These are phyloP conservation scores for Podaxis sp. DNA, from an alignment of 768 basidiomycete species.

Conservation along the genomic window DNA sequence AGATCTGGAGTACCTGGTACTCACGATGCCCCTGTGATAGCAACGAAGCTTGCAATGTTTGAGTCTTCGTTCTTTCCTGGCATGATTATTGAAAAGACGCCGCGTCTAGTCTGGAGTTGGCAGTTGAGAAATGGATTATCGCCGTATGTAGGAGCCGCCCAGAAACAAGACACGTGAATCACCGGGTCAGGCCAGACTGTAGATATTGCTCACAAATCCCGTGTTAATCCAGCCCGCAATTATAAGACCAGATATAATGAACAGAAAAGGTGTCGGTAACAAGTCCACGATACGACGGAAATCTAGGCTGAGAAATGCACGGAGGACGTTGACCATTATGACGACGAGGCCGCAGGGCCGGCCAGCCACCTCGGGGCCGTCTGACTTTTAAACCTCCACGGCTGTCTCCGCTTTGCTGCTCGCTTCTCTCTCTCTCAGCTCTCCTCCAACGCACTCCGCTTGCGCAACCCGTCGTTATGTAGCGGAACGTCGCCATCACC, in stretches of 20 bases:
- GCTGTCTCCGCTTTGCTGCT: slow-evolving; percentile 1
- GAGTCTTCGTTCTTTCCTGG: slow-evolving; percentile 48
- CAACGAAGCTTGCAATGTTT: slow-evolving; percentile 57
- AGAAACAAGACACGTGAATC: slow-evolving; percentile 13
- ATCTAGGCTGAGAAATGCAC: not conserved
- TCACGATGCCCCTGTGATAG: slow-evolving; percentile 71
- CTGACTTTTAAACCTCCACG: slow-evolving; percentile 13
- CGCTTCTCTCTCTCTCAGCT: not conserved
- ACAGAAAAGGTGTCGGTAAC: not conserved
- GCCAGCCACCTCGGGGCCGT: not conserved
- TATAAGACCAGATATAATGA: not conserved
- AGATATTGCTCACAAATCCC: slow-evolving; percentile 6
- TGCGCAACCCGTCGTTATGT: no score
- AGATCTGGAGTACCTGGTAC: slow-evolving; percentile 28
- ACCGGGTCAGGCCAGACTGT: not conserved
- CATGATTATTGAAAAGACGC: slow-evolving; percentile 23
- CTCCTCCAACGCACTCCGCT: not conserved
- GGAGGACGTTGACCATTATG: slow-evolving; percentile 1
- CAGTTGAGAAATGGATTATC: slow-evolving; percentile 4
- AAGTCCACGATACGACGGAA: not conserved
- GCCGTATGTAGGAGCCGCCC: slow-evolving; percentile 3
- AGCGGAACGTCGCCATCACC: not conserved
- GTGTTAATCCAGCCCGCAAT: not conserved
- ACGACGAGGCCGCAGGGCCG: slow-evolving; percentile 2
- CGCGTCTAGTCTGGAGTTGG: slow-evolving; percentile 5